Conservation (phyloP, 2,329 filamentous ascomycete genomes). For the Curvularia sp. region DNA sequence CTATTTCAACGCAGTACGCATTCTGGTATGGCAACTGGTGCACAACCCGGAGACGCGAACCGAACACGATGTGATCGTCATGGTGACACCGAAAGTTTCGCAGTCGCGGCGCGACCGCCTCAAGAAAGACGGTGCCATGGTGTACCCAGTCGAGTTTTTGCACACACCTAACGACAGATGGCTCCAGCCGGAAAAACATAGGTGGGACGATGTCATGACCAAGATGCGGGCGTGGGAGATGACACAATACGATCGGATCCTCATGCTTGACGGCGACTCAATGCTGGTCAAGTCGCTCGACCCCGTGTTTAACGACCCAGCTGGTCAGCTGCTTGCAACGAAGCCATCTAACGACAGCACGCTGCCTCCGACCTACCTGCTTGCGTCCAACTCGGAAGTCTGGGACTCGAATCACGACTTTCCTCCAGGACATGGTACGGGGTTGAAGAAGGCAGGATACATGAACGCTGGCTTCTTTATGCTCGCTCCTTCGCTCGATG, state of each 20-base stretch:
- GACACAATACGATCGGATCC: slow-evolving; percentile 45
- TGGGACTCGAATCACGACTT: slow-evolving; percentile 41
- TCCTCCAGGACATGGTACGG: slow-evolving; percentile 41
- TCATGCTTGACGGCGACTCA: slow-evolving; percentile 49
- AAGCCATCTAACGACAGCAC: slow-evolving; percentile 5
- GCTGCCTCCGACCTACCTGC: slow-evolving; percentile 43
- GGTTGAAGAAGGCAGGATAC: slow-evolving; percentile 39
- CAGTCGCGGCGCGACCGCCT: slow-evolving; percentile 29
- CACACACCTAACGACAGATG: slow-evolving; percentile 25
- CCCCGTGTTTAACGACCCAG: slow-evolving; percentile 48
- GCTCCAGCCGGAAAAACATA: slow-evolving; percentile 21
- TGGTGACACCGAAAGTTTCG: slow-evolving; percentile 36
- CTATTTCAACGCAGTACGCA: slow-evolving; percentile 38
- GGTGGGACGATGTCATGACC: slow-evolving; percentile 48
- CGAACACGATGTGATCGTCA: slow-evolving; percentile 35
- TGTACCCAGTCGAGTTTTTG: slow-evolving; percentile 34
- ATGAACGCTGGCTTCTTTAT: slow-evolving; percentile 52
- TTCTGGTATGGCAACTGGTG: slow-evolving; percentile 43
- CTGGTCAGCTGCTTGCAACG: slow-evolving; percentile 15
- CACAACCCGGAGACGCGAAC: slow-evolving; percentile 35
- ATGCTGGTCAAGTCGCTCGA: slow-evolving; percentile 42
- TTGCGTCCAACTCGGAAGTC: slow-evolving; percentile 46
- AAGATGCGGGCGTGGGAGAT: slow-evolving; percentile 52
- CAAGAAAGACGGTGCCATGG: slow-evolving; percentile 36
- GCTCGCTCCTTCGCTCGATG: slow-evolving; percentile 37